Base-by-base conservation (phyloP, 73 alveolate species). In the Loxodes magnus region DNA sequence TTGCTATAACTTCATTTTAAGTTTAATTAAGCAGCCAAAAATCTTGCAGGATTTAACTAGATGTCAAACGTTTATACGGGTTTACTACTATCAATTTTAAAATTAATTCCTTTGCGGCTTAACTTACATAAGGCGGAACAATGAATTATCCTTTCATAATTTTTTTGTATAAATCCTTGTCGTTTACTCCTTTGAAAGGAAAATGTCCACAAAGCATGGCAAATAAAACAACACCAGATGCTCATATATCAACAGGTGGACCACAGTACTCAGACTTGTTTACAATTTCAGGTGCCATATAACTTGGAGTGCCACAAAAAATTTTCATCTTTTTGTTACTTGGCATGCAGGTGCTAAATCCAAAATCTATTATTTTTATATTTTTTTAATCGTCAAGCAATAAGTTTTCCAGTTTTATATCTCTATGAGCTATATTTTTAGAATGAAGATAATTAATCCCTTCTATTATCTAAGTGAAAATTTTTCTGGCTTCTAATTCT, bases 251-350 rank as follows among this genome's bases (percentile, higher is more conserved):
- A 7, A 82, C 86, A 19, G 84, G 77, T 6, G 86, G 82, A 10
- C 87, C 92, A 14, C 76, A 64, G 50, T 77, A 77, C 35, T 73
- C 86, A 22, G 36, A 56, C 39, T 71, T 75, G 16, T 64, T 14
- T 17, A 77, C 84, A 10, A 77, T 77, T 41, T 77, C 92, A n/a
- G 92, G 92, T 4, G 92, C 84, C 84, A 75, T 75, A 62, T 77
- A 77, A 14, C 79, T 71, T 1, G 92, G 92, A 14, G 87, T 77
- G 3, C 92, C 92, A 19, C 92, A 77, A 67, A 75, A 75, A 35
- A 75, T 63, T 20, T 44, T 73, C n/a, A 73, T 62, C 37, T 72
- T 72, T 43, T 77, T 79, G 27, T 77, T 82, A 41, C 55, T 66
- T 10, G 87, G 79, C 4, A 77, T 51, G 44, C 67, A 74, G 12